Percentiles rank a stretch among this genome's conserved stretches.
Evolutionary conservation across 1,284 basidiomycete genomes (phyloP).

Genomic region (Macrocystidia cucumis): DNA sequence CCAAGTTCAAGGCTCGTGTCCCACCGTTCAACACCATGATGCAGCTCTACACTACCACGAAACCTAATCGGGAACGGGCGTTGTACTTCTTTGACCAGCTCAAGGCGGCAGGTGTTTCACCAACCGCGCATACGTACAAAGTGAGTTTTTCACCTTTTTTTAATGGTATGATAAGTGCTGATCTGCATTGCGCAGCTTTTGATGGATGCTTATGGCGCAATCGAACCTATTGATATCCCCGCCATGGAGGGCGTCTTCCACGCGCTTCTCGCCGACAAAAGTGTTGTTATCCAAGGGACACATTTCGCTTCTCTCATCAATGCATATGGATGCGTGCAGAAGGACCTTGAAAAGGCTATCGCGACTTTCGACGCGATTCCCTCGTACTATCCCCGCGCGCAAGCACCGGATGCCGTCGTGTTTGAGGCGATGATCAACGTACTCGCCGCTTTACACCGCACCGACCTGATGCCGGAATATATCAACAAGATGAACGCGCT

Average conservation of each 20-base stretch:
- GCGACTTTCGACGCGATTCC: conserved; percentile 75
- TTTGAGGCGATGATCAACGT: conserved; percentile 93
- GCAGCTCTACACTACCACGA: conserved; percentile 90
- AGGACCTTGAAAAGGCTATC: conserved; percentile 75
- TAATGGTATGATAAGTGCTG: conserved; percentile 9
- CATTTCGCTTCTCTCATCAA: conserved; percentile 95
- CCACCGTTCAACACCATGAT: conserved; percentile 99
- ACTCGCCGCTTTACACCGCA: conserved; percentile 71
- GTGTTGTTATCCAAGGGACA: conserved; percentile 66
- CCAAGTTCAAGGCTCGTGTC: conserved; percentile 80
- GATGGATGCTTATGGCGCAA: conserved; percentile 84
- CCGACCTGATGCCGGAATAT: conserved; percentile 75
- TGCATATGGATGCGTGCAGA: conserved; percentile 78
- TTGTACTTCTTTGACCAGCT: conserved; percentile 77
- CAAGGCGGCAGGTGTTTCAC: conserved; percentile 52
- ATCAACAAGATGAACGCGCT: conserved; percentile 53
- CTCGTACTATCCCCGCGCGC: conserved; percentile 34
- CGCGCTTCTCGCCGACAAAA: conserved; percentile 43
- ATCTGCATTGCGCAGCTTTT: conserved; percentile 51
- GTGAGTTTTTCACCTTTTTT: conserved; percentile 26
- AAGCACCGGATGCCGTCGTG: conserved; percentile 74
- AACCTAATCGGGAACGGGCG: conserved; percentile 76
- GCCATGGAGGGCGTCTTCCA: conserved; percentile 74
- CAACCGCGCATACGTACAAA: conserved; percentile 91
- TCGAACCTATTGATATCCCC: conserved; percentile 76